These are phyloP conservation scores for Dalbergia cultrata DNA, from an alignment of 306 rosid genomes.

Conservation along the genomic window DNA sequence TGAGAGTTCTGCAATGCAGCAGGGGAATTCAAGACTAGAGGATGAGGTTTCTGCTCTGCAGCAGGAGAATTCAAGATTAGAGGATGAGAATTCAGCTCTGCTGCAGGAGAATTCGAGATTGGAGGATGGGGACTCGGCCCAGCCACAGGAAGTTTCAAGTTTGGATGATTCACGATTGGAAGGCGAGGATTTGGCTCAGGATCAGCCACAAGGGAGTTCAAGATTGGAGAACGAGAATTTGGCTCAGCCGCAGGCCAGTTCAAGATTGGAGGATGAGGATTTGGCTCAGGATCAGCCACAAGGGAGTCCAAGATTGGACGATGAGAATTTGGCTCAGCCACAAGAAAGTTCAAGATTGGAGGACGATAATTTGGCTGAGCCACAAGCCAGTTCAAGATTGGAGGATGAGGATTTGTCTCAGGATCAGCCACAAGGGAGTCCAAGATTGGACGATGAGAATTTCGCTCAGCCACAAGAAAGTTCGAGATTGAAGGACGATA, in stretches of 20 bases:
- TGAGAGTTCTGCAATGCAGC: background rate
- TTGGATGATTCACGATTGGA: constrained; percentile 16
- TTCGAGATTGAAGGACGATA: background rate
- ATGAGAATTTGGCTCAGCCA: background rate
- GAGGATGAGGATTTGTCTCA: constrained; percentile 2
- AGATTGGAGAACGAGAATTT: constrained; percentile 8
- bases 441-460: constrained; percentile 22
- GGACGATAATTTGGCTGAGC: background rate
- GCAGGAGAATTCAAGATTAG: background rate
- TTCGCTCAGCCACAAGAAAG: background rate
- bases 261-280: background rate
- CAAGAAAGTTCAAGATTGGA: constrained; percentile 25
- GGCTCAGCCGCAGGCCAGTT: constrained; percentile 13
- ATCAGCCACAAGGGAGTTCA: constrained; percentile 1
- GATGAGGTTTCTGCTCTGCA: background rate
- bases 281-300: constrained; percentile 17
- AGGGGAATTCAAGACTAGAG: background rate
- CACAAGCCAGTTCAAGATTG: background rate
- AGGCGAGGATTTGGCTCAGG: background rate
- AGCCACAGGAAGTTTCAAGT: background rate
- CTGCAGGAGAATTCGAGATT: background rate
- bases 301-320: constrained; percentile 20
- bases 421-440: background rate
- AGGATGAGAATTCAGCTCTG: background rate
- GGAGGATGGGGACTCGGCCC: constrained; percentile 21